Base-by-base conservation (phyloP, 73 alveolate species). In the Stentor coeruleus region DNA sequence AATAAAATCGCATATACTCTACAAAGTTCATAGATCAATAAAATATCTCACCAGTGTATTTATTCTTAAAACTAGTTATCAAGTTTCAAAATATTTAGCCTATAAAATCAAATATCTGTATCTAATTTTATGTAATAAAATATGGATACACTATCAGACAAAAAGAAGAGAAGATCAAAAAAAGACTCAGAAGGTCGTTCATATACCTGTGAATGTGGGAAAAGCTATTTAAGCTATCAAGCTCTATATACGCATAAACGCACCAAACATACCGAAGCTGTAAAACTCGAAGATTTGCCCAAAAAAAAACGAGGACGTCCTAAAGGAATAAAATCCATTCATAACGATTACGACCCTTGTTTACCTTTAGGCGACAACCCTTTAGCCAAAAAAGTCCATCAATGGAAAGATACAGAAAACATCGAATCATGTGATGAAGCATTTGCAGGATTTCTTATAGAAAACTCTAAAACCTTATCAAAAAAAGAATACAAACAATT, bases 221-320 rank as follows among this genome's bases (percentile, higher is more conserved):
- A 97, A 90, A 95, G 95, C 84, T 97, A 97, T 91, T 91, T 97
- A 74, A 85, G 97, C 58, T 97, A 97, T 90, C 99, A 99, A 49
- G 99, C 99, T 3, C 96, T 97, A 41, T 97, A 97, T 87, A 97
- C 99, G 35, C 99, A 97, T 83, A 90, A 89, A 83, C 96, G 93
- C 89, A 83, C 97, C 37, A 97, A 97, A 87, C 99, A 97, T 85
- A 91, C 89, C 76, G 97, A 96, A 3, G 82, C 82, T 76, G 83
- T 88, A 33, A 89, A 89, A 60, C 88, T 81, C 81, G 94, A 90
- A 35, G 85, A 91, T 37, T 80, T 84, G 80, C 92, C 94, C 0
- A 49, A 49, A 49, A 49, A 49, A 49, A 49, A 49, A 49, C 6
- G 66, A 49, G 66, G 66, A 20, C 6, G 66, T 6, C 66, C 66